Evolutionary conservation across 2,329 filamentous ascomycete species (phyloP).

Genomic region (Alternaria hordeiaustralica): DNA sequence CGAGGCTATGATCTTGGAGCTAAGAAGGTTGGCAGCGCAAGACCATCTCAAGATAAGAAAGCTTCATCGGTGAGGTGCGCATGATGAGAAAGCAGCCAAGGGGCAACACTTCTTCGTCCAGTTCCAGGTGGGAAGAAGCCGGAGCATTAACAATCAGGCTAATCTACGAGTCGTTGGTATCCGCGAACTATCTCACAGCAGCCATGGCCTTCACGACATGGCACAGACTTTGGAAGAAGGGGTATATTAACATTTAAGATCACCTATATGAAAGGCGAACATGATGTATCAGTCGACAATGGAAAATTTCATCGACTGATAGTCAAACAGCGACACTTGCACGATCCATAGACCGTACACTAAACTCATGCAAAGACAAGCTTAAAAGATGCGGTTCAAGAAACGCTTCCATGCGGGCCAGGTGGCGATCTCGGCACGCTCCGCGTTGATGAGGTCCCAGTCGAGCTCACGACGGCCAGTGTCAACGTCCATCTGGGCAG

Average conservation of each 20-base stretch:
- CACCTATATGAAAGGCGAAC: background rate
- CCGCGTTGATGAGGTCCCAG: constrained; percentile 67
- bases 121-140: background rate
- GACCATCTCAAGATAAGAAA: background rate
- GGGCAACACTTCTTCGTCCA: background rate
- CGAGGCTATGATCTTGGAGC: background rate
- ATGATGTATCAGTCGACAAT: background rate
- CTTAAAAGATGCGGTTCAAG: constrained; percentile 36
- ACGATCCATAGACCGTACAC: background rate
- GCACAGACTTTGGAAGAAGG: background rate
- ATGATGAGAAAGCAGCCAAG: background rate
- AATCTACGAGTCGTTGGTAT: background rate
- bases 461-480: constrained; percentile 69
- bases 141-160: background rate
- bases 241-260: constrained; percentile 7
- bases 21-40: background rate
- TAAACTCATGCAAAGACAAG: background rate
- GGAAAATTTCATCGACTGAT: background rate
- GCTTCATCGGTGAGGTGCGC: background rate
- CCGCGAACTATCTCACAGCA: background rate
- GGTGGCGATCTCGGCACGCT: constrained; percentile 57
- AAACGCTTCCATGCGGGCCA: constrained; percentile 59
- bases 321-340: background rate
- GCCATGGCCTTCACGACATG: background rate
- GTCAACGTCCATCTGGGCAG: constrained; percentile 70